These are phyloP conservation scores for Megacollybia marginata DNA, from an alignment of 768 basidiomycete species.

Conservation along the genomic window DNA sequence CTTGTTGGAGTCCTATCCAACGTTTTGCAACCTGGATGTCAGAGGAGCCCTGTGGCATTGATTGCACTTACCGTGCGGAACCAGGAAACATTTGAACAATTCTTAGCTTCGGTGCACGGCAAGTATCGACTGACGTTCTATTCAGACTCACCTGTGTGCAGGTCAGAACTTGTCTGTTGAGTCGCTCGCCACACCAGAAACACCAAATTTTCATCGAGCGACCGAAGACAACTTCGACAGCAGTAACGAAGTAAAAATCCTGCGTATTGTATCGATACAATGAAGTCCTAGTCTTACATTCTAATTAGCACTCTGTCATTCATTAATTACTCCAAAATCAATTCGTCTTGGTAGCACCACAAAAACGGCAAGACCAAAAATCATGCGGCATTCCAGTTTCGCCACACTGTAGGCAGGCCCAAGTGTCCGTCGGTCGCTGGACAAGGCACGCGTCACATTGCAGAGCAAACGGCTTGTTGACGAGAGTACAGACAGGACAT, in stretches of 20 bases:
- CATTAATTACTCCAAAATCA: too few species aligned
- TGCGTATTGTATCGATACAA: constrained; percentile 1
- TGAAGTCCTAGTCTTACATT: background rate
- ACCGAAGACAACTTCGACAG: background rate
- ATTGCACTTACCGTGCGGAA: constrained; percentile 56
- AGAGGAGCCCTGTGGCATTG: constrained; percentile 19
- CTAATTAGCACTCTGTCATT: too few species aligned
- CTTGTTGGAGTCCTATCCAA: constrained; percentile 44
- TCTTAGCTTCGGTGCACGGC: constrained; percentile 30
- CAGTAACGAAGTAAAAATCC: background rate
- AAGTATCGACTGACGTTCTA: background rate
- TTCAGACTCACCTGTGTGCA: background rate
- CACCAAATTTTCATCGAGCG: background rate
- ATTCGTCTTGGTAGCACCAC: constrained; percentile 53
- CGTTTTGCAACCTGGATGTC: constrained; percentile 25
- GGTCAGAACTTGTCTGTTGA: background rate
- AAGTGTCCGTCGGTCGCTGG: constrained; percentile 33
- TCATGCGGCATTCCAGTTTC: constrained; percentile 53
- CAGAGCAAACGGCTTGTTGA: constrained; percentile 40
- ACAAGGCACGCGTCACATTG: constrained; percentile 58
- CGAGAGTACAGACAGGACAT: constrained; percentile 57
- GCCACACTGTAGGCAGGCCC: constrained; percentile 63
- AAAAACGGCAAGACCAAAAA: constrained; percentile 70
- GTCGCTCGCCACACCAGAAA: background rate
- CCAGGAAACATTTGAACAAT: constrained; percentile 38